Evolutionary conservation across 306 rosid genomes (phyloP).

Genomic region (Gleditsia sinensis): DNA sequence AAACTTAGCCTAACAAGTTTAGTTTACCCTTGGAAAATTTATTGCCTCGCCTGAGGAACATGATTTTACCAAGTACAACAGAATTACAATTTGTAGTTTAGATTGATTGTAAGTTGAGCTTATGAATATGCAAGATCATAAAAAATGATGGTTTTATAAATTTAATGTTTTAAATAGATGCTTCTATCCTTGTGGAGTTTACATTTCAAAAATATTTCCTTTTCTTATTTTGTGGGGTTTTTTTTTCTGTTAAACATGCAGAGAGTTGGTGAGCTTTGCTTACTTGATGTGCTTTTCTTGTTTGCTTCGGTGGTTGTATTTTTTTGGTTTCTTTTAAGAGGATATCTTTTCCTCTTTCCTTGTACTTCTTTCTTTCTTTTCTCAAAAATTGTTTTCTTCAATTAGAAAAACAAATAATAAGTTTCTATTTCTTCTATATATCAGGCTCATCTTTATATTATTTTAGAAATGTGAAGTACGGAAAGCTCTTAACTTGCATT

Average conservation of each 20-base stretch:
- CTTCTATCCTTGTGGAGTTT: not conserved
- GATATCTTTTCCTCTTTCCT: not conserved
- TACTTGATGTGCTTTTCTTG: too few species aligned
- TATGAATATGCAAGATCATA: not conserved
- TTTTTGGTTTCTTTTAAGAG: not conserved
- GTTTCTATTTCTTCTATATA: constrained; percentile 1
- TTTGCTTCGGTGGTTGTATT: too few species aligned
- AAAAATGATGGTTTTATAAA: not conserved
- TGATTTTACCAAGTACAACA: not conserved
- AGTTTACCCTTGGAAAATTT: not conserved
- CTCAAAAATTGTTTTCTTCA: not conserved
- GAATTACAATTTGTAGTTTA: not conserved
- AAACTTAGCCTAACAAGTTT: constrained; percentile 1
- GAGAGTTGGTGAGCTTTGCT: too few species aligned
- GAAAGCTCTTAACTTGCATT: not conserved
- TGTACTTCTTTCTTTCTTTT: not conserved
- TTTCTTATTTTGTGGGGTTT: not conserved
- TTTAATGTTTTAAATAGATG: not conserved
- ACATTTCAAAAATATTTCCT: not conserved
- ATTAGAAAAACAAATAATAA: not conserved
- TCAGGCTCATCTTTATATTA: not conserved
- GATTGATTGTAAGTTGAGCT: not conserved
- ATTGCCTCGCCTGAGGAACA: not conserved
- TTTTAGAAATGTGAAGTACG: not conserved
- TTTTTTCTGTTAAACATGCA: too few species aligned